Evolutionary conservation across 148 eudicot species (phyloP), one percentile per base, ranked within the genome.

Genomic region (Vaccinium vitisidaea): DNA sequence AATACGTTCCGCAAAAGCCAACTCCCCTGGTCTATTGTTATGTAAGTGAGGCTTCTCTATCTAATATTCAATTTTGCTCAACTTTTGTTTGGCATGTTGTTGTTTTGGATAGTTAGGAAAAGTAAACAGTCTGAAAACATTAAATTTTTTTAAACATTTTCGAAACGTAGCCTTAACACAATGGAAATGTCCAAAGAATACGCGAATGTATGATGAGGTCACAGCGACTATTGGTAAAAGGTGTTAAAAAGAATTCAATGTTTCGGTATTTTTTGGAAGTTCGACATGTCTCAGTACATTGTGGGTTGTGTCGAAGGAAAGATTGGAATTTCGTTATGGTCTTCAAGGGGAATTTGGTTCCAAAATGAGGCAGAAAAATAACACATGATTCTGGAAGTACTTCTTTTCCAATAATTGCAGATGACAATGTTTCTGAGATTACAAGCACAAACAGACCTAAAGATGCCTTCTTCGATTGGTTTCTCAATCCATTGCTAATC

Each of bases 381-480:
- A 52, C 70, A 50, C 54, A 43, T 58, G 32, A 70, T 55, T 73
- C 58, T 5, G 43, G 13, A 3, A 13, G 16, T 18, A 13, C n/a
- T 18, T 12, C 63, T 85, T 8, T 67, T 56, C 48, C 52, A 73
- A 39, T 78, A n/a, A 77, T n/a, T 88, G 84, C 88, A 95, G 99
- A 82, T 70, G 98, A 95, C 81, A 88, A 90, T 82, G 80, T 86
- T 54, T 92, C 95, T 23, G 98, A 95, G 86, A 89, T 97, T 83
- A 94, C 94, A 39, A 91, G 90, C 86, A 76, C 96, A 55, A 94
- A 97, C 84, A 92, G 95, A 86, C 98, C 98, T 8, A 93, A 89
- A 86, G 99, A 95, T 54, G 87, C 88, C 25, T 89, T 95, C 84
- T 95, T 89, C 13, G 99, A 95, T 80, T 93, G 98, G 99, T 97